A percentile compares a stretch with the other conserved stretches of the same genome.
Evolutionary conservation across 1,284 basidiomycete genomes (phyloP).

Genomic region (Puccinia triticina): DNA sequence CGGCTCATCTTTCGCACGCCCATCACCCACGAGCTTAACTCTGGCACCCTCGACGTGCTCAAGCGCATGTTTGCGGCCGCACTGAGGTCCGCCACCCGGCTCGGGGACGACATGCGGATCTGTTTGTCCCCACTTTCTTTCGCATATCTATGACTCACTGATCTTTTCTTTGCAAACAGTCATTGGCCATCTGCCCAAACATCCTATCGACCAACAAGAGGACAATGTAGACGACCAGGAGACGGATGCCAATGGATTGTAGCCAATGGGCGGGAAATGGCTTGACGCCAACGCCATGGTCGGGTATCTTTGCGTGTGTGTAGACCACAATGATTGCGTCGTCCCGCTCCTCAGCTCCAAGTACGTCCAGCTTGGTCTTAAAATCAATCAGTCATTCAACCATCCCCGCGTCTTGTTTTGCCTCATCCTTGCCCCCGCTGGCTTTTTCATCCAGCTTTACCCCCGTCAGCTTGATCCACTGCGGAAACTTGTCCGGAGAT

Average conservation of each 20-base stretch:
- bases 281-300: slow-evolving; percentile 28
- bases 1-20: slow-evolving; percentile 35
- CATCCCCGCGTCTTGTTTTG: slow-evolving; percentile 32
- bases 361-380: slow-evolving; percentile 28
- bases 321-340: too few species aligned
- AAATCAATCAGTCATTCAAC: slow-evolving; percentile 22
- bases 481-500: not conserved
- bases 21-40: slow-evolving; percentile 44
- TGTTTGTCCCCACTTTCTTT: slow-evolving; percentile 17
- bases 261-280: slow-evolving; percentile 48
- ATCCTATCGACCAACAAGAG: not conserved
- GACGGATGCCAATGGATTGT: not conserved
- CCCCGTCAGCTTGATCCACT: slow-evolving; percentile 29
- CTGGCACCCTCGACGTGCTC: slow-evolving; percentile 45
- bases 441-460: not conserved
- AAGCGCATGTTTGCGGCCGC: slow-evolving; percentile 48
- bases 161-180: slow-evolving; percentile 4
- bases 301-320: too few species aligned
- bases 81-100: slow-evolving; percentile 37
- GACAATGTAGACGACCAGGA: not conserved
- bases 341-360: too few species aligned
- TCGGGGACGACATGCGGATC: slow-evolving; percentile 51
- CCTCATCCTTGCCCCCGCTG: not conserved
- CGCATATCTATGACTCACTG: not conserved
- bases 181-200: slow-evolving; percentile 43